Base-by-base conservation (phyloP, 176 grass and related monocot genomes). In the Avena insularis region DNA sequence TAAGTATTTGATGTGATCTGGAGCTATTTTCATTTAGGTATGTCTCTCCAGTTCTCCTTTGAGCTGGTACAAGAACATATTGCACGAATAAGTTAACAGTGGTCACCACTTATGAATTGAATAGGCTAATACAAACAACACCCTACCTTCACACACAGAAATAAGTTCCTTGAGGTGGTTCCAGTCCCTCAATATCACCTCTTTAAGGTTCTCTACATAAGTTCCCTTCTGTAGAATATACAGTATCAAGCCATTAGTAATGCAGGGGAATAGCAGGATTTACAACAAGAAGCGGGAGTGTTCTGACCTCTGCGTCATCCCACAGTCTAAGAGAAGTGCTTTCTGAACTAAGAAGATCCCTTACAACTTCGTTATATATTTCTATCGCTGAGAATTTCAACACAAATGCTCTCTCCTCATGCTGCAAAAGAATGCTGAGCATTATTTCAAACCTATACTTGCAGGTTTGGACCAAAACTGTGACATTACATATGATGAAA, bases 1-100 rank as follows among this genome's bases (percentile, higher is more conserved):
- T 93, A 81, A 95, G 93, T 82, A 97, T 93, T 79, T 97, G 95
- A 90, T 97, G 95, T 29, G 95, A 97, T 97, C 95, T 93, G 71
- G 95, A 97, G 88, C 95, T 97, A 75, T 89, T 91, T 91, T 95
- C 93, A 49, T 97, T 97, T 71, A 97, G 85, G 81, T 85, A 92
- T 27, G 95, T 97, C 79, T 97, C 95, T 19, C 95, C 93, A 4
- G 91, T 95, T 85, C 81, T 93, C 71, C 93, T 95, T 88, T 97
- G 93, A 90, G 93, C 95, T 97, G 71, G 70, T 85, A 77, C 29
- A 86, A 81, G 12, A 10, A 85, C 62, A 85, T 5, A 81, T 82
- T 61, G 12, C 17, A 86, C 50, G 74, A 8, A 72, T 84, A 21
- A 93, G 81, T 90, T 81, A 54, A 65, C 14, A 13, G 11, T 47